phyloP scores from a whole-genome alignment of 495 filamentous ascomycete genomes.

The Pseudoneurospora amorphoporcata region DNA sequence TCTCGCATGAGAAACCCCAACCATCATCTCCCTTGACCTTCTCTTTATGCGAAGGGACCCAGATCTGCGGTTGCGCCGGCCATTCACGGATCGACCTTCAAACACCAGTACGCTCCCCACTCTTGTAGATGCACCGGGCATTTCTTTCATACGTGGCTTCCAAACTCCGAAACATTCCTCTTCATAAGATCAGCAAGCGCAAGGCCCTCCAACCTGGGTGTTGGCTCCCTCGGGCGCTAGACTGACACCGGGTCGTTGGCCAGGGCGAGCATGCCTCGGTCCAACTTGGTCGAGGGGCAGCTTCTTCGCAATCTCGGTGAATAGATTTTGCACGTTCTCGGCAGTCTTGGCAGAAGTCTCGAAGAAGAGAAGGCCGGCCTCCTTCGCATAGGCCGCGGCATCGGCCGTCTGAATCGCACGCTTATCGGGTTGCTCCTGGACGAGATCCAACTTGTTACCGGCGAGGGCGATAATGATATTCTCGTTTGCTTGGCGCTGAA shows the following conservation, averaged over 20 bases:
- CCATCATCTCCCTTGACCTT: conserved; percentile 1
- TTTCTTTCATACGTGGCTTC: not conserved
- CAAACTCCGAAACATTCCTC: not conserved
- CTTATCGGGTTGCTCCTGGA: conserved; percentile 82
- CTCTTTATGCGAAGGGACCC: conserved; percentile 10
- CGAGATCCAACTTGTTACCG: conserved; percentile 94
- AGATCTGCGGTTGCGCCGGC: conserved; percentile 3
- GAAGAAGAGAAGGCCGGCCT: conserved; percentile 91
- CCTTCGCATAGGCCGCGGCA: conserved; percentile 87
- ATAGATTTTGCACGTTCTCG: conserved; percentile 89
- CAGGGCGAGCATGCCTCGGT: conserved; percentile 66
- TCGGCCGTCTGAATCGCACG: conserved; percentile 79
- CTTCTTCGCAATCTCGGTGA: conserved; percentile 97
- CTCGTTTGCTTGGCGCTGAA: conserved; percentile 97
- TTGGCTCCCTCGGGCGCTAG: conserved; percentile 66
- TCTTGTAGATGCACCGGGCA: not conserved
- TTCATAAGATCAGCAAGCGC: conserved; percentile 51
- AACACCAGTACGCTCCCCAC: not conserved
- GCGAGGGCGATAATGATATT: conserved; percentile 98
- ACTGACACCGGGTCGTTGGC: conserved; percentile 70
- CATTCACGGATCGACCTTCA: not conserved
- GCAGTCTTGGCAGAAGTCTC: conserved; percentile 96
- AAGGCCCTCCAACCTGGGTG: conserved; percentile 62
- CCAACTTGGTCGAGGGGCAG: conserved; percentile 90
- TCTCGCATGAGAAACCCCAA: not conserved